Conservation (phyloP, 441 rosid species). For the Populus tomentosa region DNA sequence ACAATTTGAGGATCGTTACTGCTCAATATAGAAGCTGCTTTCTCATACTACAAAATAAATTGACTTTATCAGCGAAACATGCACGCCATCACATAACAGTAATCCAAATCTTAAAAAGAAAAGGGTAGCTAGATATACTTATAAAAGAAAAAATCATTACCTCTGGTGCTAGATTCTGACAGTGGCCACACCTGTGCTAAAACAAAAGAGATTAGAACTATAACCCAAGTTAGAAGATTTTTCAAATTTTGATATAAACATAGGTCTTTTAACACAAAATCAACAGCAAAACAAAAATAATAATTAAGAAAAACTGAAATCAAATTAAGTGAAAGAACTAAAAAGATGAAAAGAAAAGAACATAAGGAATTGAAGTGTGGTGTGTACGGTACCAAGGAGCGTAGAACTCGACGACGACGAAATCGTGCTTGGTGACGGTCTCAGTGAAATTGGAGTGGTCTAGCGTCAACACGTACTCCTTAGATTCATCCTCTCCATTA, state of each 20-base stretch:
- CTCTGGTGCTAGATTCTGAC: constrained; percentile 96
- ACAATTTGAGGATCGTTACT: constrained; percentile 59
- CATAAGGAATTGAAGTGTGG: neutral
- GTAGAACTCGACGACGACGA: constrained; percentile 94
- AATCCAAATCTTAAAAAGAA: neutral
- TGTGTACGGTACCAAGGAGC: constrained; percentile 74
- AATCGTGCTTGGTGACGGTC: constrained; percentile 61
- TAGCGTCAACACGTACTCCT: constrained; percentile 79
- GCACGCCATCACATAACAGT: neutral
- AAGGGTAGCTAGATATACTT: neutral
- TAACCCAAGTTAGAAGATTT: neutral
- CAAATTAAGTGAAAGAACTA: neutral
- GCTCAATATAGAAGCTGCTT: constrained; percentile 79
- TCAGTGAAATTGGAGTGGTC: constrained; percentile 84
- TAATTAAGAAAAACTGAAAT: neutral
- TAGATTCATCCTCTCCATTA: constrained; percentile 41
- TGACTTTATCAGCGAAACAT: neutral
- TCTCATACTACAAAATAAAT: constrained; percentile 60
- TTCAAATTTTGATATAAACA: neutral
- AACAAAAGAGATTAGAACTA: neutral
- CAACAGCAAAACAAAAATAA: neutral
- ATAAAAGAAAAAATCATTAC: constrained; percentile 29
- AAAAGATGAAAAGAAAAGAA: neutral
- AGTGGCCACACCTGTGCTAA: constrained; percentile 87
- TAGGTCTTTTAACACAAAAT: neutral